Conservation (phyloP, 75 land plant species). For the Picea sitchensis region DNA sequence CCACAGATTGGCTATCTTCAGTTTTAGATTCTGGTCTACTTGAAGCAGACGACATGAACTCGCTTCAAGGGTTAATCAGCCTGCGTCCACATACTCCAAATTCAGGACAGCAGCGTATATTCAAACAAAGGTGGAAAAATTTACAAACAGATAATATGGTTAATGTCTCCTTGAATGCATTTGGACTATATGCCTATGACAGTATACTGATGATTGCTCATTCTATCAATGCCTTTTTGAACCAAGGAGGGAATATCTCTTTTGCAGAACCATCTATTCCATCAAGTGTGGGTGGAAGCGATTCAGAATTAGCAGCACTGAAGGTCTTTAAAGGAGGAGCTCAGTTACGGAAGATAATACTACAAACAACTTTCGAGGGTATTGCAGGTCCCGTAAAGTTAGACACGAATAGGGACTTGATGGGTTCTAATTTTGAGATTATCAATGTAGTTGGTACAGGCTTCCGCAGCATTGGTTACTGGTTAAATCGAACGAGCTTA, state of each 20-base stretch:
- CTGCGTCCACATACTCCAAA: constrained; percentile 66
- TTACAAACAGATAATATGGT: constrained; percentile 13
- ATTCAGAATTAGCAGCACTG: constrained; percentile 17
- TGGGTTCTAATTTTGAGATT: constrained; percentile 19
- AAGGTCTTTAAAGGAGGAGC: constrained; percentile 17
- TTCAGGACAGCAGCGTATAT: constrained; percentile 27
- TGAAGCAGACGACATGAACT: constrained; percentile 28
- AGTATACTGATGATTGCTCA: constrained; percentile 63
- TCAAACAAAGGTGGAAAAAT: constrained; percentile 46
- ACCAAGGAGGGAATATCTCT: not conserved
- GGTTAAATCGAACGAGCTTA: constrained; percentile 29
- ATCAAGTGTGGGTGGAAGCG: constrained; percentile 1
- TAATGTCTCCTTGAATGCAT: constrained; percentile 37
- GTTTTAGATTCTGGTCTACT: constrained; percentile 20
- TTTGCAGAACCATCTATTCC: constrained; percentile 1
- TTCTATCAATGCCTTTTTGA: constrained; percentile 9
- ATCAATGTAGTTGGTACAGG: constrained; percentile 16
- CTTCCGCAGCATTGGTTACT: constrained; percentile 30
- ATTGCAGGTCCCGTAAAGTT: constrained; percentile 10
- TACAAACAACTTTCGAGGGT: constrained; percentile 15
- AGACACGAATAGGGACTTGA: constrained; percentile 8
- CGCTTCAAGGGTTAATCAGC: constrained; percentile 73
- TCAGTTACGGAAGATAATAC: not conserved
- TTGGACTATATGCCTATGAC: constrained; percentile 84
- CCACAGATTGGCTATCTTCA: constrained; percentile 24